Conservation (phyloP, 2,329 filamentous ascomycete species). For the Fusarium equiseti region DNA sequence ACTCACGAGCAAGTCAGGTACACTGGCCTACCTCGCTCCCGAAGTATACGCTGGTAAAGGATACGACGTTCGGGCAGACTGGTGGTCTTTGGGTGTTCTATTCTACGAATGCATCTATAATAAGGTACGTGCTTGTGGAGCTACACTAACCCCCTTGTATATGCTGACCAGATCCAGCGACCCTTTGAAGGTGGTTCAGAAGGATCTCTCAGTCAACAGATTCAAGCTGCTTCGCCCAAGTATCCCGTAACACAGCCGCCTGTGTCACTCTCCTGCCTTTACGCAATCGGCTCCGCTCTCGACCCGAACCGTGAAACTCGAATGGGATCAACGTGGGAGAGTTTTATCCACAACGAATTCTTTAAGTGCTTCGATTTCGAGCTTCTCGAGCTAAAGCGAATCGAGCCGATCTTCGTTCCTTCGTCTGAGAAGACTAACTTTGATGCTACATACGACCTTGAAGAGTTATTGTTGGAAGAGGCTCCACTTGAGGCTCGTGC, state of each 20-base stretch:
- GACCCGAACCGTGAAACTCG: constrained; percentile 83
- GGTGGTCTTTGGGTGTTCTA: constrained; percentile 98
- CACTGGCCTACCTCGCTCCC: constrained; percentile 92
- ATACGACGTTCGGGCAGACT: constrained; percentile 91
- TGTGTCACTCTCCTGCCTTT: constrained; percentile 87
- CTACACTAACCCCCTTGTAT: neutral
- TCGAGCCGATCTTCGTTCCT: constrained; percentile 91
- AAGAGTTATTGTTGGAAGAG: constrained; percentile 93
- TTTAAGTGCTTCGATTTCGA: constrained; percentile 89
- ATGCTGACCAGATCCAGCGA: constrained; percentile 65
- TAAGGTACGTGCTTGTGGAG: constrained; percentile 72
- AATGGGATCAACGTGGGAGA: constrained; percentile 88
- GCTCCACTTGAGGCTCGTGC: constrained; percentile 93
- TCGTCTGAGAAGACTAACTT: constrained; percentile 99
- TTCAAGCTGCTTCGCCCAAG: constrained; percentile 83
- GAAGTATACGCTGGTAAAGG: constrained; percentile 94
- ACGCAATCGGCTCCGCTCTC: constrained; percentile 86
- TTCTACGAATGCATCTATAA: constrained; percentile 99
- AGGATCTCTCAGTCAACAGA: constrained; percentile 81
- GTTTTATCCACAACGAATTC: constrained; percentile 89
- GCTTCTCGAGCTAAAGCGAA: constrained; percentile 84
- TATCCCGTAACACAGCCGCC: constrained; percentile 94
- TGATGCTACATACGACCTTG: constrained; percentile 96
- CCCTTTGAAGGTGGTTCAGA: constrained; percentile 94
- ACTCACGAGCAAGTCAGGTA: constrained; percentile 95